Conservation (phyloP, 768 basidiomycete species). For the Obba rivulosa region DNA sequence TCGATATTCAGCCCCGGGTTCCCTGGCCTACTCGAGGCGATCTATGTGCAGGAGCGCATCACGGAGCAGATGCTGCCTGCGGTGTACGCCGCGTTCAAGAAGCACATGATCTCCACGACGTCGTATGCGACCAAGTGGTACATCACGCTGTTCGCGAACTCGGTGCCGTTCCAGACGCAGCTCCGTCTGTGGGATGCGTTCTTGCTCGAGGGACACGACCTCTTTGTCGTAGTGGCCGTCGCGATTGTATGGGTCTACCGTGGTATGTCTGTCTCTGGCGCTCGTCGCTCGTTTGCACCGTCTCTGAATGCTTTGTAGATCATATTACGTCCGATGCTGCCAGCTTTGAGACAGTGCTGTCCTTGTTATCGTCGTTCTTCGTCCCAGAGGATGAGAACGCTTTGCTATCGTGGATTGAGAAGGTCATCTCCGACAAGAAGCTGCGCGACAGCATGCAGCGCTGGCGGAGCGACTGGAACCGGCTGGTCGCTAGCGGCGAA, state of each 20-base stretch:
- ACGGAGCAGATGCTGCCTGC: constrained; percentile 85
- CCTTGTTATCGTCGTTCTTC: constrained; percentile 90
- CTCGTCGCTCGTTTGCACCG: neutral
- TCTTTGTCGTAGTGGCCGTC: constrained; percentile 79
- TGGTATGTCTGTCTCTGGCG: constrained; percentile 43
- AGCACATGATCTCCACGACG: constrained; percentile 87
- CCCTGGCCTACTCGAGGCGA: constrained; percentile 91
- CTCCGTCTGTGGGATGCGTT: constrained; percentile 94
- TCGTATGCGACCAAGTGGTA: constrained; percentile 99
- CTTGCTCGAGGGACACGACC: constrained; percentile 83
- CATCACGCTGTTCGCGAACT: constrained; percentile 94
- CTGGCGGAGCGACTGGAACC: constrained; percentile 83
- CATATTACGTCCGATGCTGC: constrained; percentile 76
- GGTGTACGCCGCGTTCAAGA: constrained; percentile 81
- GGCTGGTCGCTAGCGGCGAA: constrained; percentile 58
- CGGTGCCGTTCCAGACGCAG: constrained; percentile 93
- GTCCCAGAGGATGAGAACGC: constrained; percentile 86
- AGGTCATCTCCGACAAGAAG: constrained; percentile 53
- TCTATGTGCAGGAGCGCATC: constrained; percentile 91
- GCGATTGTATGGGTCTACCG: constrained; percentile 89
- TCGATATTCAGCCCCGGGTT: constrained; percentile 90
- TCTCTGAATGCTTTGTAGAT: constrained; percentile 41
- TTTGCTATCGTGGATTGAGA: constrained; percentile 76
- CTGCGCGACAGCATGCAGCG: constrained; percentile 59
- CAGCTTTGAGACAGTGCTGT: constrained; percentile 87